These are phyloP conservation scores for Candida golubevii DNA, from an alignment of 805 yeast genomes.

Conservation along the genomic window DNA sequence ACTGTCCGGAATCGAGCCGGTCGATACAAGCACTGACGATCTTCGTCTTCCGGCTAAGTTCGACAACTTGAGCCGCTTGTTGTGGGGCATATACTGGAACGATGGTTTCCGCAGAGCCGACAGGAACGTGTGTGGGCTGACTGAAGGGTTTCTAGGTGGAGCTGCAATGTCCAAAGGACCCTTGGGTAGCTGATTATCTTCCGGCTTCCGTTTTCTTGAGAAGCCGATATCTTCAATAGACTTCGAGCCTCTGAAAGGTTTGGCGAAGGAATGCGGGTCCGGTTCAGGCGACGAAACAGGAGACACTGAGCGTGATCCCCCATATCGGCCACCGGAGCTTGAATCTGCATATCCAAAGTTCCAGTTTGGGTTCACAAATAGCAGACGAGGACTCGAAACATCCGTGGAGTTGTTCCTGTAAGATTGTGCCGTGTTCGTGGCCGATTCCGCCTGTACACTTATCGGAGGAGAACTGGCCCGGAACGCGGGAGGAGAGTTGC, in stretches of 20 bases:
- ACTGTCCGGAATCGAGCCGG: slow-evolving; percentile 59
- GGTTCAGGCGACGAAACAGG: slow-evolving; percentile 14
- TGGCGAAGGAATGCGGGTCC: slow-evolving; percentile 7
- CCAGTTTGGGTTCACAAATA: slow-evolving; percentile 20
- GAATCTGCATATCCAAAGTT: slow-evolving; percentile 12
- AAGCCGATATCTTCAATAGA: slow-evolving; percentile 4
- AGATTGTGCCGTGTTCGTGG: background rate
- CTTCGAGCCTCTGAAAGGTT: slow-evolving; percentile 3
- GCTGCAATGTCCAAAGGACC: slow-evolving; percentile 19
- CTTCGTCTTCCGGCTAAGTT: slow-evolving; percentile 43
- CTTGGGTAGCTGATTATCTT: slow-evolving; percentile 8
- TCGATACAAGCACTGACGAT: slow-evolving; percentile 51
- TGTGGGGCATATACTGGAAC: slow-evolving; percentile 53
- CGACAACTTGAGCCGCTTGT: slow-evolving; percentile 48
- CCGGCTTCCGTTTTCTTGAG: slow-evolving; percentile 15
- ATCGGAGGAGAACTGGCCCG: background rate
- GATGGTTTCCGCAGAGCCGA: slow-evolving; percentile 20
- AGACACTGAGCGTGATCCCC: slow-evolving; percentile 14
- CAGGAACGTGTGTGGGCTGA: slow-evolving; percentile 31
- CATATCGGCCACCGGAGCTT: background rate
- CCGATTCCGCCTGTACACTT: background rate
- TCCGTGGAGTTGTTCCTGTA: background rate
- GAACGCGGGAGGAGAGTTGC: slow-evolving; percentile 1
- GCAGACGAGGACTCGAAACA: slow-evolving; percentile 8
- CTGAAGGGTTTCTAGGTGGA: slow-evolving; percentile 40